Evolutionary conservation across 768 basidiomycete genomes (phyloP).

Genomic region (Collybia sp.): DNA sequence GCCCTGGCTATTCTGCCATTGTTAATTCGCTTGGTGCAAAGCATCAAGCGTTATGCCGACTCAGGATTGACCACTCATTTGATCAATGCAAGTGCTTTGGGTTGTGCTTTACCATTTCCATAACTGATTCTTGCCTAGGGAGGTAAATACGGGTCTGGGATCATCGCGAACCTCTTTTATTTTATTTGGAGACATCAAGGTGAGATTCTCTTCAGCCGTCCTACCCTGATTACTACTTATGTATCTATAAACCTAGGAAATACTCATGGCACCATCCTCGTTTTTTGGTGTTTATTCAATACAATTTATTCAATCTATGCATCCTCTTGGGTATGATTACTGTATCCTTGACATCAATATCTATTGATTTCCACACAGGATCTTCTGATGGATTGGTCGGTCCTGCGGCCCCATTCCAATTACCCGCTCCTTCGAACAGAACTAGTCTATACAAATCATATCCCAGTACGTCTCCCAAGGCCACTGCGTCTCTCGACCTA

Average conservation of each 20-base stretch:
- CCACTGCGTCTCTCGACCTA: background rate
- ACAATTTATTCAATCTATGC: constrained; percentile 67
- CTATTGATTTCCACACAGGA: constrained; percentile 43
- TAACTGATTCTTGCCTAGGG: constrained; percentile 42
- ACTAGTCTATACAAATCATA: constrained; percentile 62
- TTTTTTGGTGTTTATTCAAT: constrained; percentile 64
- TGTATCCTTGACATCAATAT: background rate
- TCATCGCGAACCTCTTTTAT: constrained; percentile 64
- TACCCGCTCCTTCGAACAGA: constrained; percentile 69
- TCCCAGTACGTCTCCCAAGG: constrained; percentile 41
- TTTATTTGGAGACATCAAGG: constrained; percentile 75
- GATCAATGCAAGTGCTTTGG: constrained; percentile 60
- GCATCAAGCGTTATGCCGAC: constrained; percentile 82
- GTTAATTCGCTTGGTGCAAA: constrained; percentile 77
- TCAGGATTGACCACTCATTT: constrained; percentile 72
- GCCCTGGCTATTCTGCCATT: constrained; percentile 63
- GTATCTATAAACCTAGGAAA: constrained; percentile 14
- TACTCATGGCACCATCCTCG: constrained; percentile 45
- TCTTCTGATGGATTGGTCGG: constrained; percentile 87
- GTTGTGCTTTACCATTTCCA: background rate
- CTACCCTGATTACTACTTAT: constrained; percentile 1
- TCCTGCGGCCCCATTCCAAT: constrained; percentile 53
- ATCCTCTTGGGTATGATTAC: constrained; percentile 63
- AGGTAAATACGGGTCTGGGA: constrained; percentile 75
- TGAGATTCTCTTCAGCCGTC: constrained; percentile 16